Evolutionary conservation across 176 grass and related monocot species (phyloP).

Genomic region (Cenchrus fungigraminus): DNA sequence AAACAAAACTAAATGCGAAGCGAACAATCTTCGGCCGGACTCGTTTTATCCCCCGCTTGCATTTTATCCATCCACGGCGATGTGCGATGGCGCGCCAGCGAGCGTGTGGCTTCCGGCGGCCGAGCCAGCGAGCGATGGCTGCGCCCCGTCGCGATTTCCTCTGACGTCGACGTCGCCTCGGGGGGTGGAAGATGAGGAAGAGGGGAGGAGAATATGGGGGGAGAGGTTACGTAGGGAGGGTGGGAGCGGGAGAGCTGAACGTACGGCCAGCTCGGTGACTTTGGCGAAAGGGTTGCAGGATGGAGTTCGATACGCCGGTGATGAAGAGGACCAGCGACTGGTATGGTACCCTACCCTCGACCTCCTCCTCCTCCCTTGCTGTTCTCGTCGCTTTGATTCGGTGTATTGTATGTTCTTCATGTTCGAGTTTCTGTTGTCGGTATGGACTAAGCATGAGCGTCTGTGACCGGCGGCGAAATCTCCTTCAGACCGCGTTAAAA

Average conservation of each 20-base stretch:
- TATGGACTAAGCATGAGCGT: too few relatives aligned
- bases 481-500: not conserved
- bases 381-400: not conserved
- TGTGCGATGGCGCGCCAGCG: slow-evolving; percentile 5
- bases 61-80: slow-evolving; percentile 5
- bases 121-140: slow-evolving; percentile 3
- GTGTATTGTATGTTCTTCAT: not conserved
- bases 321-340: slow-evolving; percentile 80
- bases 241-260: not conserved
- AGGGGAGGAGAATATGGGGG: not conserved
- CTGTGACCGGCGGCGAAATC: too few relatives aligned
- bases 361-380: not conserved
- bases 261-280: not conserved
- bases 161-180: slow-evolving; percentile 20
- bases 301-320: slow-evolving; percentile 58
- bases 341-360: slow-evolving; percentile 30
- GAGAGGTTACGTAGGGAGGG: too few relatives aligned
- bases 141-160: slow-evolving; percentile 21
- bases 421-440: too few relatives aligned
- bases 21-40: not conserved
- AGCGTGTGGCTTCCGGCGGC: slow-evolving; percentile 36
- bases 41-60: not conserved
- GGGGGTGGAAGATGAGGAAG: slow-evolving; percentile 28
- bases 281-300: slow-evolving; percentile 16
- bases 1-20: not conserved